Percentiles rank a stretch among this genome's conserved stretches.
Conservation (phyloP, 2,329 filamentous ascomycete genomes). For the Arthrobotrys pseudoclavata region DNA sequence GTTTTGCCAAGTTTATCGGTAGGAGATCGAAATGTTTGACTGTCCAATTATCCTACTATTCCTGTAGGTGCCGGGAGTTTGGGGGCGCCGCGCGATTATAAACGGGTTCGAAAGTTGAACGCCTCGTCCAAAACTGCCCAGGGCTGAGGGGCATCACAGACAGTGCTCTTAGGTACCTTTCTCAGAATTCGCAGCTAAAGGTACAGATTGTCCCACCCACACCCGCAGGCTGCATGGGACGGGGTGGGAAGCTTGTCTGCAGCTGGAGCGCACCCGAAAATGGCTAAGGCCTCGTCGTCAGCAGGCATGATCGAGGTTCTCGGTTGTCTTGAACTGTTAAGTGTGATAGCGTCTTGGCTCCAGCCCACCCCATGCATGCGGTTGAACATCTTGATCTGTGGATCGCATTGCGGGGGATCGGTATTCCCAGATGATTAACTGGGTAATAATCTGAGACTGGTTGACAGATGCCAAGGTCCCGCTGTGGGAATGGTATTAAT, state of each 20-base stretch:
- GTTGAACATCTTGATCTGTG: slow-evolving; percentile 24
- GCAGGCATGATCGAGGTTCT: slow-evolving; percentile 36
- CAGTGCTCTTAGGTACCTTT: background rate
- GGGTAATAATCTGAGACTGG: slow-evolving; percentile 14
- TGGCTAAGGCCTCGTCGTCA: slow-evolving; percentile 37
- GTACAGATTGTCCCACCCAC: slow-evolving; percentile 16
- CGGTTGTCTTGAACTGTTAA: slow-evolving; percentile 31
- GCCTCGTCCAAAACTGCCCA: slow-evolving; percentile 42
- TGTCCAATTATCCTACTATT: slow-evolving; percentile 11
- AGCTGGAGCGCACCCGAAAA: slow-evolving; percentile 28
- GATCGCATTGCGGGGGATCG: slow-evolving; percentile 14
- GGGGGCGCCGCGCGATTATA: slow-evolving; percentile 58
- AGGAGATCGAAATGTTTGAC: slow-evolving; percentile 15
- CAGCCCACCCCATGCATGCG: slow-evolving; percentile 18
- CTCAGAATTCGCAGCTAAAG: slow-evolving; percentile 1
- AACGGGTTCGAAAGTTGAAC: slow-evolving; percentile 47
- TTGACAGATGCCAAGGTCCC: slow-evolving; percentile 15
- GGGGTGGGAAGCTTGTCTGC: slow-evolving; percentile 42
- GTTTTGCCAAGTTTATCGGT: slow-evolving; percentile 19
- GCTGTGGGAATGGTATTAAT: slow-evolving; percentile 10
- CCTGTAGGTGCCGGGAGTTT: slow-evolving; percentile 46
- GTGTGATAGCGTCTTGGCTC: slow-evolving; percentile 24
- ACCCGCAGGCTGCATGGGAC: slow-evolving; percentile 15
- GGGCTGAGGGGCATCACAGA: slow-evolving; percentile 44
- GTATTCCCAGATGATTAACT: slow-evolving; percentile 16